Evolutionary conservation across 2,329 filamentous ascomycete genomes (phyloP), one percentile per base, ranked within the genome.

Genomic region (Cladophialophora bantiana): DNA sequence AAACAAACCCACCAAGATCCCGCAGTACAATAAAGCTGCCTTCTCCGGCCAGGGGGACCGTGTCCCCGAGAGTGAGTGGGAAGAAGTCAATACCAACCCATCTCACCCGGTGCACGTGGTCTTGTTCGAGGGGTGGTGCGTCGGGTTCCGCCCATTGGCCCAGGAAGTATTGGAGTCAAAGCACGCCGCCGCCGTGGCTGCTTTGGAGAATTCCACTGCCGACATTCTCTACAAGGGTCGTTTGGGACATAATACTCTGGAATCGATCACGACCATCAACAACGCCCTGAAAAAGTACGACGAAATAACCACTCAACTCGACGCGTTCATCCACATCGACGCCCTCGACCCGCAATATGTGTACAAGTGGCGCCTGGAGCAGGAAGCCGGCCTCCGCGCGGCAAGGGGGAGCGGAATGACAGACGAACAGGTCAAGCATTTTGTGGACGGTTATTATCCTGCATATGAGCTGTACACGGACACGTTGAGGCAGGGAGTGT

Each of bases 71-170:
- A 79, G 78, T 10, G 75, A 83, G 55, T 96, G 93, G 91, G 79
- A 83, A 32, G 78, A 85, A 31, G 77, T 82, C 34, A 84, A 83
- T 66, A 62, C 62, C 67, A 20, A 79, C 3, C 76, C 72, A 1
- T 67, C 78, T 36, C 59, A 74, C 9, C 76, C 73, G 48, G 73
- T 87, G 1, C 83, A 85, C 59, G 87, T 94, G 6, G 84, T 97
- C 26, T 86, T 97, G 59, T 89, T 97, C 70, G 93, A 97, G 78
- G 93, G 94, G 18, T 97, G 93, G 94, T 95, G 90, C 77, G 88
- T 96, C 12, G 94, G 93, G 2, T 97, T 97, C 79, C 87, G 89
- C 5, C 78, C 90, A 0, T 78, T 94, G 12, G 73, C 80, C n/a
- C 82, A 84, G 4, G 76, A 86, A 3, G 82, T 83, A 34, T 76